A percentile compares a stretch with the other conserved stretches of the same genome.
These are phyloP conservation scores for Linnemannia exigua DNA, from an alignment of 192 early-diverging fungal species.

Conservation along the genomic window DNA sequence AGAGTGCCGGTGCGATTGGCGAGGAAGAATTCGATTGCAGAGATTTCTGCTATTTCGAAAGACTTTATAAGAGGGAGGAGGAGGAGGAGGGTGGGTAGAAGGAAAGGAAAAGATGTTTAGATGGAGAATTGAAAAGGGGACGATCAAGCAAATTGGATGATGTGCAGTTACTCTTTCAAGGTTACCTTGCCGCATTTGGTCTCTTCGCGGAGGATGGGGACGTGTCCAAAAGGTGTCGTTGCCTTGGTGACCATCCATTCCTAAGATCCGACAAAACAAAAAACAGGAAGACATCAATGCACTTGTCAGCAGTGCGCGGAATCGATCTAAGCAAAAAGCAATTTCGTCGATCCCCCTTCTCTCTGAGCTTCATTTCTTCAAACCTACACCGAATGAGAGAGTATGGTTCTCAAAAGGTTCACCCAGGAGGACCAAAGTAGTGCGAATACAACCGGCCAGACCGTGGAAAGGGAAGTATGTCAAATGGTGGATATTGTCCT, in stretches of 20 bases:
- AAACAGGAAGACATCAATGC: background rate
- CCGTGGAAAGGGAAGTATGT: slow-evolving; percentile 50
- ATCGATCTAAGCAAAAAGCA: background rate
- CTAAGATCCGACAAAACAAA: background rate
- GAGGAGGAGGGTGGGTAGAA: no score
- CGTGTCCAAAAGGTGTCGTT: slow-evolving; percentile 63
- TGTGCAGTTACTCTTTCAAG: no score
- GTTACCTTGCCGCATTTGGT: slow-evolving; percentile 30
- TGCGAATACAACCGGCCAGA: slow-evolving; percentile 27
- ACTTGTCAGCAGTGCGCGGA: background rate
- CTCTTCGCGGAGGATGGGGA: slow-evolving; percentile 62
- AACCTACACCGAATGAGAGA: slow-evolving; percentile 11
- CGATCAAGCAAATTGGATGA: no score
- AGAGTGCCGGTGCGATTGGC: slow-evolving; percentile 10
- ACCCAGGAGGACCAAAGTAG: slow-evolving; percentile 9
- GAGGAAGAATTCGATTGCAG: slow-evolving; percentile 24
- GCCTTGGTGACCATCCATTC: slow-evolving; percentile 59
- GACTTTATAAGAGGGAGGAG: background rate
- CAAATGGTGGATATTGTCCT: slow-evolving; percentile 36
- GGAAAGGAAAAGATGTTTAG: no score
- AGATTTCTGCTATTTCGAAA: slow-evolving; percentile 44
- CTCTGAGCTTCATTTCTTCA: no score
- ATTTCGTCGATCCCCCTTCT: background rate
- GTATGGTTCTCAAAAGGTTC: slow-evolving; percentile 29
- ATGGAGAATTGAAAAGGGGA: no score